Evolutionary conservation across 371 early-diverging fungal species (phyloP), one percentile per base, ranked within the genome.

Genomic region (Mortierella sp.): DNA sequence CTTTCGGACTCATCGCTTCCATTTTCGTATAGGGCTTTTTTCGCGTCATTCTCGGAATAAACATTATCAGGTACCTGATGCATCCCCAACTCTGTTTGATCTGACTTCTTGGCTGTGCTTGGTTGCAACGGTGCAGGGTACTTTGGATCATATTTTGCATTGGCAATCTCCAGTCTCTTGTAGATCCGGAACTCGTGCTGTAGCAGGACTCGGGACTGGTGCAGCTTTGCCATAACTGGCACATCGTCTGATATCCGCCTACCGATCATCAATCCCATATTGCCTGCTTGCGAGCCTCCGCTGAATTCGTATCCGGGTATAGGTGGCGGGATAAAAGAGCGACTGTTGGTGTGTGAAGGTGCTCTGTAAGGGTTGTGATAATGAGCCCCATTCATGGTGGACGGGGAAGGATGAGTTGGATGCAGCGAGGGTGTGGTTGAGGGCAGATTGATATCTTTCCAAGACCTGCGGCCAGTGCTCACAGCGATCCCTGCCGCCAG

Each of bases 101-200:
- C 30, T n/a, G 48, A 57, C 30, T 21, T 30, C 15, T 30, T 6
- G 6, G 41, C 34, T 15, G 39, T 15, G 12, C n/a, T 43, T 27
- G 43, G 26, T 30, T 43, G 55, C 42, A 27, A 26, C 4, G 30
- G 26, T 17, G 42, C 19, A 4, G 26, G 6, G 19, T 17, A 23
- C 9, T 50, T 21, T 7, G 70, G 71, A 12, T 49, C 60, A 28
- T 52, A 73, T 17, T 47, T 58, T 12, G 67, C 59, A n/a, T 73
- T 67, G 30, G 60, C 27, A 17, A 63, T 54, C 47, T 63, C 37
- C 3, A 76, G 58, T 17, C 70, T 48, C 37, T 69, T 76, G 26
- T 64, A 41, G 53, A 76, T 76, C 4, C 76, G 64, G 31, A 69
- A 60, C 24, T 76, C 76, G 23, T 76, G 76, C 58, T 76, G 76